Evolutionary conservation across 2,329 filamentous ascomycete species (phyloP).

Genomic region (Trichoderma cornu-damae): DNA sequence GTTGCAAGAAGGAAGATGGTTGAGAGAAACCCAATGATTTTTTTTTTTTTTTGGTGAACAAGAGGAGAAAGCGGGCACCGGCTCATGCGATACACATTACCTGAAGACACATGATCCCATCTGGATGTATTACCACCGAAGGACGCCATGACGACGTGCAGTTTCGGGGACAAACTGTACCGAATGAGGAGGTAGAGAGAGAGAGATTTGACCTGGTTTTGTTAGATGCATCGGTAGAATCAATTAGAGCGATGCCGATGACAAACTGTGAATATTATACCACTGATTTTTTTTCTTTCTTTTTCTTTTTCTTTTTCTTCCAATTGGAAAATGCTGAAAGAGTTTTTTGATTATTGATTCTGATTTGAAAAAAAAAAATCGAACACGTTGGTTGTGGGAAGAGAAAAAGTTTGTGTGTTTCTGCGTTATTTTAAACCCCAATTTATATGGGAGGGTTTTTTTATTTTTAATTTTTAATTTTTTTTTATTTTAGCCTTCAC

Average conservation of each 20-base stretch:
- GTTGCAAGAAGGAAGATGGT: neutral
- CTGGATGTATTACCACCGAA: constrained; percentile 35
- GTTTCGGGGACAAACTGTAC: constrained; percentile 26
- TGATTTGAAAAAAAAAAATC: too few relatives aligned
- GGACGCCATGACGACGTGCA: constrained; percentile 30
- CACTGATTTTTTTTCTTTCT: constrained; percentile 3
- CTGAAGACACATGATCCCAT: constrained; percentile 35
- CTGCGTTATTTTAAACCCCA: constrained; percentile 14
- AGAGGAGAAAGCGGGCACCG: constrained; percentile 45
- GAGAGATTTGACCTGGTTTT: constrained; percentile 2
- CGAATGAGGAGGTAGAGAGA: constrained; percentile 22
- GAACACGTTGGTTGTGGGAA: neutral
- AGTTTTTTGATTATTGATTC: too few relatives aligned
- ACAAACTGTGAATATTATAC: constrained; percentile 16
- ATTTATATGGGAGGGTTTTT: constrained; percentile 11
- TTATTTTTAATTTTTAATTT: too few relatives aligned
- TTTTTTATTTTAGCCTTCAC: neutral
- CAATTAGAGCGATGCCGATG: neutral
- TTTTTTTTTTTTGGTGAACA: neutral
- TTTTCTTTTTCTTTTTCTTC: too few relatives aligned
- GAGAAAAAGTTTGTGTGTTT: neutral
- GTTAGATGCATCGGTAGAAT: constrained; percentile 13
- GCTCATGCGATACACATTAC: constrained; percentile 55
- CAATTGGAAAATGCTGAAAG: too few relatives aligned
- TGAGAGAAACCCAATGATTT: neutral